phyloP scores from a whole-genome alignment of 352 stramenopile genomes.

The Phytophthora pseudosyringae region DNA sequence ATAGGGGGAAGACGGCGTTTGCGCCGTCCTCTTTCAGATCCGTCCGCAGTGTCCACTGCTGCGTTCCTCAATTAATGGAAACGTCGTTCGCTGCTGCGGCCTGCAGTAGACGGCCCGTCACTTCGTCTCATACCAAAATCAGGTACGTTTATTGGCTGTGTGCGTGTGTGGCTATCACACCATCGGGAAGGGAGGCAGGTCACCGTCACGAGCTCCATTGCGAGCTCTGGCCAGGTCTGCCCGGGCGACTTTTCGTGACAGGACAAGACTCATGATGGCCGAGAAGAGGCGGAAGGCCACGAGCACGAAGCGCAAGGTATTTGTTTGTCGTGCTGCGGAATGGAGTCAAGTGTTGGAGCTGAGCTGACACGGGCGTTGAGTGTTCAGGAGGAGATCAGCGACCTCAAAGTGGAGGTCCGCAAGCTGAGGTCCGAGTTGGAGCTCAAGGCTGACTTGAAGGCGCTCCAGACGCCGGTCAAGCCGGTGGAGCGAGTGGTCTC shows the following conservation, averaged over 20 bases:
- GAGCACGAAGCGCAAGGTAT: constrained; percentile 8
- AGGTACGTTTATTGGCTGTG: neutral
- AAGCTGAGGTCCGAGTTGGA: constrained; percentile 6
- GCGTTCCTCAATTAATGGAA: no score
- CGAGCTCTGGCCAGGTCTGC: neutral
- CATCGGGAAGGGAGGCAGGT: constrained; percentile 6
- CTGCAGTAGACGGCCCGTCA: neutral
- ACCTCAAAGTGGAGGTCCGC: constrained; percentile 8
- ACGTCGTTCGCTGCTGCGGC: neutral
- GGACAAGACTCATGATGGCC: neutral
- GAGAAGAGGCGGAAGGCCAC: constrained; percentile 1
- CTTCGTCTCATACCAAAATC: no score
- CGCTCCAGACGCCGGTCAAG: neutral
- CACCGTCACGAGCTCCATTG: neutral
- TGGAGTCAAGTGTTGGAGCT: neutral
- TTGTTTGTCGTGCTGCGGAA: neutral
- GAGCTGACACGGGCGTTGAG: neutral
- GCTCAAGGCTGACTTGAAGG: constrained; percentile 3
- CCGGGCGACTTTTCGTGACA: no score
- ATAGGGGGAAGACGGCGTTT: neutral
- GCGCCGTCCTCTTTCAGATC: constrained; percentile 1
- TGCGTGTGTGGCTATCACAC: constrained; percentile 5
- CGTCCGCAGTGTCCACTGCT: no score
- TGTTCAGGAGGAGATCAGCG: constrained; percentile 5
- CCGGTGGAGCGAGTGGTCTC: neutral